Base-by-base conservation (phyloP, 129 eudicot genomes). In the Centella asiatica region DNA sequence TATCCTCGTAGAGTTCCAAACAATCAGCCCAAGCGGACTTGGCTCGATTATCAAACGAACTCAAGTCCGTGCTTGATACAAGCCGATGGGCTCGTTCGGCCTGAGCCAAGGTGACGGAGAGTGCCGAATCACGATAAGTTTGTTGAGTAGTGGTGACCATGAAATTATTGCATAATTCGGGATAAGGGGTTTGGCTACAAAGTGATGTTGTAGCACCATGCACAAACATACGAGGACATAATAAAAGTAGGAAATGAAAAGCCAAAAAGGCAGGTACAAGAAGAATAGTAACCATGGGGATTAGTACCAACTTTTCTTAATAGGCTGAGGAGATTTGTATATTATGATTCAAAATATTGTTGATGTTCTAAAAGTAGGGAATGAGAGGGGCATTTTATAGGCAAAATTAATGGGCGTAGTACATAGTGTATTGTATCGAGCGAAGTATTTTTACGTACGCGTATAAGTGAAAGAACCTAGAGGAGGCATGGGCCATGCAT, bases 1-100 rank as follows among this genome's bases (percentile, higher is more conserved):
- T 70, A 69, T 80, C 84, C 33, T 84, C 87, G 1, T 80, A 84
- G 25, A 84, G 84, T 78, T 84, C 93, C 67, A 80, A 18, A 69
- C 93, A 84, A 47, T 84, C 93, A 0, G 68, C 71, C 93, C 87
- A 84, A 44, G 93, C 87, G 6, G 65, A 60, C 72, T 68, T 76
- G 55, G 76, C 85, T 72, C 74, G 68, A 24, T 56, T 73, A 19
- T 63, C 64, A 1, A 78, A 76, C 34, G 77, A 78, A 58, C 70
- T 78, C 44, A 65, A 17, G 73, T 86, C 90, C 81, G 68, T 76
- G 49, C 60, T 39, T 26, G 81, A 70, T 26, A 86, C 69, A 57
- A 73, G 79, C 49, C 65, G 33, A 58, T 80, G 76, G 20, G 84
- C 78, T 5, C 53, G 73, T 51, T 76, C 45, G 9, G 90, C 95